Conservation (phyloP, 108 stramenopile species). For the Cyclotella kingstonii region DNA sequence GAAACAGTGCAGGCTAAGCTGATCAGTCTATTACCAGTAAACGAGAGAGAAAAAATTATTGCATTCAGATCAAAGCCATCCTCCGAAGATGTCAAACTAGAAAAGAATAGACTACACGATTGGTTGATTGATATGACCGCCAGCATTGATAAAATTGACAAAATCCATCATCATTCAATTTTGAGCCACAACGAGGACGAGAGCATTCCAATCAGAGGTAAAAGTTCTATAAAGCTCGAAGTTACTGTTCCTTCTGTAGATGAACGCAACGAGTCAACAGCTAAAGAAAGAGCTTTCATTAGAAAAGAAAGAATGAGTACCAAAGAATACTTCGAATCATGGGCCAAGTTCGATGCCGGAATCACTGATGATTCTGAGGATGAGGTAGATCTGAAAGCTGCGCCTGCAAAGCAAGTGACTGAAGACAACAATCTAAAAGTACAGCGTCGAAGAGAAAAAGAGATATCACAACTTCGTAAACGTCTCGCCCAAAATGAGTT, state of each 20-base stretch:
- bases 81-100: conserved; percentile 22
- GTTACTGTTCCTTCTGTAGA: conserved; percentile 11
- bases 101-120: conserved; percentile 9
- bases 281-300: conserved; percentile 11
- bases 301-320: conserved; percentile 24
- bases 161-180: too few relatives aligned
- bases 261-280: neutral
- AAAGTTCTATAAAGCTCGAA: too few relatives aligned
- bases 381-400: conserved; percentile 6
- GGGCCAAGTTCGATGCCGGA: conserved; percentile 56
- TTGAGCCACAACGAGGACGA: neutral
- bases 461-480: conserved; percentile 18
- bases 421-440: conserved; percentile 1
- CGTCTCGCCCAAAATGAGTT: conserved; percentile 23
- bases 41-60: conserved; percentile 28
- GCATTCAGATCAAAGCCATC: conserved; percentile 19
- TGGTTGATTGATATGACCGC: conserved; percentile 8
- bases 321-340: conserved; percentile 53
- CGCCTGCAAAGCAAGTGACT: neutral
- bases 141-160: too few relatives aligned
- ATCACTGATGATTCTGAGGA: conserved; percentile 11
- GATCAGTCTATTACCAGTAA: conserved; percentile 31
- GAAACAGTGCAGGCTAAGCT: conserved; percentile 37
- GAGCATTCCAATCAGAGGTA: neutral
- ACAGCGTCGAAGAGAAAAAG: conserved; percentile 4